phyloP scores from a whole-genome alignment of 352 stramenopile genomes.

The Globisporangium canariense region DNA sequence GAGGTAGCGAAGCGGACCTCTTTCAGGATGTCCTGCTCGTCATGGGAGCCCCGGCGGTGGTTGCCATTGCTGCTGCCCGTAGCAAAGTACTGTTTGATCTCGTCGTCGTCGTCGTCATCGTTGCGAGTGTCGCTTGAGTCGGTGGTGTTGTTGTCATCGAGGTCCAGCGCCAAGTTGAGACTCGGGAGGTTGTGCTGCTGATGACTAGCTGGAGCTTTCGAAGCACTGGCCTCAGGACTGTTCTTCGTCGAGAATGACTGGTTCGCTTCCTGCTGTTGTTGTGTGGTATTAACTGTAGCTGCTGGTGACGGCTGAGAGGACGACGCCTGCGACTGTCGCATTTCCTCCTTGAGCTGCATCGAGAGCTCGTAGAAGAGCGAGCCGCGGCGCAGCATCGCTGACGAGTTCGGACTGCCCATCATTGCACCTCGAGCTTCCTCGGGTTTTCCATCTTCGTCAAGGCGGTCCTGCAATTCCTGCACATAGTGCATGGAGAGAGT shows the following conservation, averaged over 20 bases:
- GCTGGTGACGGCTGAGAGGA: background rate
- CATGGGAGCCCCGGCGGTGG: slow-evolving; percentile 8
- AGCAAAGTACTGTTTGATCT: slow-evolving; percentile 7
- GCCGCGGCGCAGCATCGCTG: slow-evolving; percentile 21
- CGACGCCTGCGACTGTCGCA: background rate
- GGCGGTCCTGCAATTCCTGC: slow-evolving; percentile 29
- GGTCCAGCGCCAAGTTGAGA: background rate
- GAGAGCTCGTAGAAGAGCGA: slow-evolving; percentile 52
- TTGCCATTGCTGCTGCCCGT: background rate
- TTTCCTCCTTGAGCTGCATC: slow-evolving; percentile 29
- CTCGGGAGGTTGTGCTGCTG: background rate
- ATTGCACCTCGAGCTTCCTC: background rate
- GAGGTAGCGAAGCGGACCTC: slow-evolving; percentile 28
- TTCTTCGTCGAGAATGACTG: background rate
- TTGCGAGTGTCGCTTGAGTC: slow-evolving; percentile 9
- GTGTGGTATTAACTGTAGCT: too few species aligned
- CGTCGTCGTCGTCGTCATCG: background rate
- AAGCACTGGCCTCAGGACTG: background rate
- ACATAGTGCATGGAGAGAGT: background rate
- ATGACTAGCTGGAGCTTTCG: background rate
- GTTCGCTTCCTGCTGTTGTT: background rate
- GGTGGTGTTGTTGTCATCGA: slow-evolving; percentile 22
- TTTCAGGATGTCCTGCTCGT: slow-evolving; percentile 40
- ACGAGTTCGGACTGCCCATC: slow-evolving; percentile 10
- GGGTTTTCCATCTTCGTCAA: slow-evolving; percentile 1